A percentile compares a stretch with the other conserved stretches of the same genome.
These are phyloP conservation scores for Chrysanthemum lavandulifolium DNA, from an alignment of 129 eudicot genomes.

Conservation along the genomic window DNA sequence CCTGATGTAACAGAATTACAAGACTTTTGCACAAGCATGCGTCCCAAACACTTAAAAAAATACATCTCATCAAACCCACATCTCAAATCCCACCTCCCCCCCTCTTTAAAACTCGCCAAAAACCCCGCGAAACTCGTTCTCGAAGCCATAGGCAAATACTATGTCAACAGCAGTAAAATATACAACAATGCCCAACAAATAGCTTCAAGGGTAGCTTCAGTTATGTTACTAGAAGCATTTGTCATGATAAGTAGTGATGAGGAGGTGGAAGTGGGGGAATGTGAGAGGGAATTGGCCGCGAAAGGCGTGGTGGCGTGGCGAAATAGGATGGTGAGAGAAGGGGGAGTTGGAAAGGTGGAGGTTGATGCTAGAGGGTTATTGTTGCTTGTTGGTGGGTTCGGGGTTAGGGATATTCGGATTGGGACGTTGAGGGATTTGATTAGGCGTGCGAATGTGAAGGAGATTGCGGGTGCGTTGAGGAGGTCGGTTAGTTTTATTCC, in stretches of 20 bases:
- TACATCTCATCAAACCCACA: not conserved
- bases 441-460: not conserved
- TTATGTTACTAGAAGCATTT: not conserved
- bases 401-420: not conserved
- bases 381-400: not conserved
- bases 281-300: not conserved
- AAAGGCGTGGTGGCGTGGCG: not conserved
- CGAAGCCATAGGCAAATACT: not conserved
- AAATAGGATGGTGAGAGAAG: not conserved
- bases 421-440: not conserved
- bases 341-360: not conserved
- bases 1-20: not conserved
- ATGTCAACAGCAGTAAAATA: not conserved
- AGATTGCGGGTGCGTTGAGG: not conserved
- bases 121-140: constrained; percentile 1
- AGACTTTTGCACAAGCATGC: not conserved
- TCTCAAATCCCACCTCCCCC: not conserved
- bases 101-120: not conserved
- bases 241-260: not conserved
- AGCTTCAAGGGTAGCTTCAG: not conserved
- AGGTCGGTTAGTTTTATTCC: not conserved
- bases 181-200: not conserved
- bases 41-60: not conserved
- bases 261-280: not conserved
- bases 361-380: not conserved